A percentile compares a stretch with the other conserved stretches of the same genome.
Conservation (phyloP, 495 filamentous ascomycete species). For the Daldinia childiae region DNA sequence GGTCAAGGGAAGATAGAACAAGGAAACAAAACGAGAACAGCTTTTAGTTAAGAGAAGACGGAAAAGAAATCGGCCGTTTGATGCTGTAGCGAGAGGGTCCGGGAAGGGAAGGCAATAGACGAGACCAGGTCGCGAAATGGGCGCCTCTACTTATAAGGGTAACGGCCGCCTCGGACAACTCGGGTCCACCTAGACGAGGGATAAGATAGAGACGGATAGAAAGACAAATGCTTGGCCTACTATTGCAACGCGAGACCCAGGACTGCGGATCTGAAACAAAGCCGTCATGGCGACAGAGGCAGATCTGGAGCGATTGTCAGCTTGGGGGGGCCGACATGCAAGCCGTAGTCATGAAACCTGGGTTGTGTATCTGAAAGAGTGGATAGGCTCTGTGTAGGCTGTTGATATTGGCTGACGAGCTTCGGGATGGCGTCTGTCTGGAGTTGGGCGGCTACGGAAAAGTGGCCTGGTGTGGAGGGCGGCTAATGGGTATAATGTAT, state of each 20-base stretch:
- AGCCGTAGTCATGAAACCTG: slow-evolving; percentile 57
- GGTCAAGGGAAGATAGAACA: slow-evolving; percentile 40
- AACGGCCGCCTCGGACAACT: slow-evolving; percentile 26
- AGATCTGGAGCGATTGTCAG: slow-evolving; percentile 44
- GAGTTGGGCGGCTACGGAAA: slow-evolving; percentile 60
- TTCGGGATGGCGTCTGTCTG: slow-evolving; percentile 62
- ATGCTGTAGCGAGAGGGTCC: slow-evolving; percentile 48
- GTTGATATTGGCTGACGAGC: slow-evolving; percentile 58
- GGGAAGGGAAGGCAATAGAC: slow-evolving; percentile 43
- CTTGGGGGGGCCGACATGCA: slow-evolving; percentile 47
- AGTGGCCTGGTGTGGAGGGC: slow-evolving; percentile 51
- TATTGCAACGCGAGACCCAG: slow-evolving; percentile 40
- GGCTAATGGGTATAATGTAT: slow-evolving; percentile 49
- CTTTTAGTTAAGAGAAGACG: slow-evolving; percentile 39
- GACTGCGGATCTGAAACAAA: slow-evolving; percentile 57
- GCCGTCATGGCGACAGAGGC: slow-evolving; percentile 46
- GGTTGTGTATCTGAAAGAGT: slow-evolving; percentile 59
- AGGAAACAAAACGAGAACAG: slow-evolving; percentile 36
- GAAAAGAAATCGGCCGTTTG: slow-evolving; percentile 49
- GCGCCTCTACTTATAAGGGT: slow-evolving; percentile 49
- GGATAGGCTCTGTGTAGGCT: slow-evolving; percentile 50
- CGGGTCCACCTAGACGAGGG: slow-evolving; percentile 25
- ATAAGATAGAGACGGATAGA: slow-evolving; percentile 16
- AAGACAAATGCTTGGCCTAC: slow-evolving; percentile 27
- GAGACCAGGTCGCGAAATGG: slow-evolving; percentile 49